phyloP scores from a whole-genome alignment of 2,329 filamentous ascomycete genomes.

The Sclerotinia subarctica region DNA sequence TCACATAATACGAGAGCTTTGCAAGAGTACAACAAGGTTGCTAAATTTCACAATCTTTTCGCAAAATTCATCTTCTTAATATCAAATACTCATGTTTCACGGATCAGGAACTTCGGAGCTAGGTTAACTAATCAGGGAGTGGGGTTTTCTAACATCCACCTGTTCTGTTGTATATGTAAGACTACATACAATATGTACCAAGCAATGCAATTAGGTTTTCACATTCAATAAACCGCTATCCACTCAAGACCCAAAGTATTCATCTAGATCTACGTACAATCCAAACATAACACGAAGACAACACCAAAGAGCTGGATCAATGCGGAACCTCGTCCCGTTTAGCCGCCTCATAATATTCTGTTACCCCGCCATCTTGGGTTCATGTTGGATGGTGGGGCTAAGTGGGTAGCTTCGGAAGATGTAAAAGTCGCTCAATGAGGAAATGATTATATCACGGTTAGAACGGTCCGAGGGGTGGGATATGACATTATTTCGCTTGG shows the following conservation, averaged over 20 bases:
- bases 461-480: slow-evolving; percentile 30
- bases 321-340: slow-evolving; percentile 13
- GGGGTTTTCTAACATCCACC: background rate
- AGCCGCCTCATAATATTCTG: slow-evolving; percentile 2
- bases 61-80: background rate
- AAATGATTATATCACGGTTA: slow-evolving; percentile 28
- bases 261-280: background rate
- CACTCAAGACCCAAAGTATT: background rate
- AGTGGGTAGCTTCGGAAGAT: slow-evolving; percentile 20
- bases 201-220: slow-evolving; percentile 6
- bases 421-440: slow-evolving; percentile 22
- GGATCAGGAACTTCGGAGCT: slow-evolving; percentile 1
- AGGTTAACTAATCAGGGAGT: background rate
- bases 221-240: background rate
- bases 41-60: background rate
- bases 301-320: slow-evolving; percentile 15
- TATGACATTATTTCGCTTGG: background rate
- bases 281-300: background rate
- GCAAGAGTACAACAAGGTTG: background rate
- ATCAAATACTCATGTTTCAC: background rate
- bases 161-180: slow-evolving; percentile 3
- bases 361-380: slow-evolving; percentile 11
- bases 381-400: slow-evolving; percentile 23
- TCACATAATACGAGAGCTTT: background rate
- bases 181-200: background rate